These are phyloP conservation scores for Starmerella vitae DNA, from an alignment of 805 yeast genomes.

Conservation along the genomic window DNA sequence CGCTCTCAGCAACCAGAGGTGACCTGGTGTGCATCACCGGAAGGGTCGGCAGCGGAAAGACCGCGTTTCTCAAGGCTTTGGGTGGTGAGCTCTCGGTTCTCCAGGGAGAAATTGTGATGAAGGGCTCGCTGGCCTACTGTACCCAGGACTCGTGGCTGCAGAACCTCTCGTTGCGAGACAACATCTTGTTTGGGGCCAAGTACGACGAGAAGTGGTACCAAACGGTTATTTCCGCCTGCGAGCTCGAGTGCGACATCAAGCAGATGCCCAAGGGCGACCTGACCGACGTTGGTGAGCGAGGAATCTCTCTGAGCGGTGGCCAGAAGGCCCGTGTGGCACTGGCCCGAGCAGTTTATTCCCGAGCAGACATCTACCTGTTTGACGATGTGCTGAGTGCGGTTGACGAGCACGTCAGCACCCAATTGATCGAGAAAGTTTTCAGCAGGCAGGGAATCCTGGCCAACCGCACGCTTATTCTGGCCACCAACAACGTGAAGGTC, in stretches of 20 bases:
- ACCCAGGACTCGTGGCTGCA: slow-evolving; percentile 87
- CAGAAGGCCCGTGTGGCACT: slow-evolving; percentile 91
- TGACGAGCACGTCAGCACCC: slow-evolving; percentile 91
- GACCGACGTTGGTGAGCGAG: slow-evolving; percentile 94
- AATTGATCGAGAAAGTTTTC: slow-evolving; percentile 61
- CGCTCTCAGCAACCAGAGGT: slow-evolving; percentile 54
- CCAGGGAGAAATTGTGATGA: slow-evolving; percentile 50
- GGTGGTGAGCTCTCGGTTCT: slow-evolving; percentile 64
- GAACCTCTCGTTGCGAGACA: slow-evolving; percentile 80
- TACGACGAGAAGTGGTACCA: slow-evolving; percentile 72
- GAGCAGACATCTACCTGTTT: slow-evolving; percentile 80
- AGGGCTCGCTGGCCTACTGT: slow-evolving; percentile 68
- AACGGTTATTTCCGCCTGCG: slow-evolving; percentile 76
- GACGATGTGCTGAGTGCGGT: slow-evolving; percentile 95
- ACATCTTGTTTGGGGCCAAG: slow-evolving; percentile 77
- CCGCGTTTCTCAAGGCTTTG: slow-evolving; percentile 60
- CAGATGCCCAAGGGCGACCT: slow-evolving; percentile 78
- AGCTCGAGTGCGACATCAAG: slow-evolving; percentile 61
- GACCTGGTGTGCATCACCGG: slow-evolving; percentile 73
- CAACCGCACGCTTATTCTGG: slow-evolving; percentile 57
- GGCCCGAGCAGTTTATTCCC: slow-evolving; percentile 89
- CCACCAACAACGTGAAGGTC: slow-evolving; percentile 71
- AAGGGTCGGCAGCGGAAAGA: slow-evolving; percentile 73
- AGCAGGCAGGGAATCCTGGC: slow-evolving; percentile 61
- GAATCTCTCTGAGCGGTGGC: slow-evolving; percentile 92